Percentiles rank a stretch among this genome's conserved stretches.
phyloP scores from a whole-genome alignment of 306 rosid genomes.

The Castanopsis chinensis region DNA sequence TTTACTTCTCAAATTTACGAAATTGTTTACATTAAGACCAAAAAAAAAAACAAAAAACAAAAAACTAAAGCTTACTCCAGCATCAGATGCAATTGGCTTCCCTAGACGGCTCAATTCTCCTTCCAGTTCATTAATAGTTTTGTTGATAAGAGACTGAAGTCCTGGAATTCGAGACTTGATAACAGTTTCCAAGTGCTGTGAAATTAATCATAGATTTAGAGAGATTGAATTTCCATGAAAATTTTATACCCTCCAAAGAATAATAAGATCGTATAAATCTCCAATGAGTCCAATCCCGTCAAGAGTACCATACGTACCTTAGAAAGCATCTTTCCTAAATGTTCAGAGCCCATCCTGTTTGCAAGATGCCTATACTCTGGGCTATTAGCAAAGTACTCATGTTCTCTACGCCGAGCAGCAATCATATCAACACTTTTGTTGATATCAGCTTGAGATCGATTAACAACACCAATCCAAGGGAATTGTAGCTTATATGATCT shows the following conservation, averaged over 20 bases:
- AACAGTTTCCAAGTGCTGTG: conserved; percentile 85
- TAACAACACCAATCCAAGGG: conserved; percentile 93
- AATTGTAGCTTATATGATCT: conserved; percentile 70
- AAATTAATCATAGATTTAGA: conserved; percentile 10
- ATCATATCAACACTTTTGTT: conserved; percentile 96
- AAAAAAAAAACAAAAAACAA: neutral
- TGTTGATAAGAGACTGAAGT: conserved; percentile 83
- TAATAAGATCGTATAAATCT: no score
- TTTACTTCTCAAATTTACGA: neutral
- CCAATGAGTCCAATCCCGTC: no score
- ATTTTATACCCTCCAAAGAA: no score
- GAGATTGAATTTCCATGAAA: neutral
- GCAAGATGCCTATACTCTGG: conserved; percentile 86
- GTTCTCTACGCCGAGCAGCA: conserved; percentile 91
- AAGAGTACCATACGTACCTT: conserved; percentile 49
- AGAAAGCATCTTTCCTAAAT: conserved; percentile 84
- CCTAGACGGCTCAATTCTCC: conserved; percentile 81
- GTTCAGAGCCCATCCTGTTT: conserved; percentile 92
- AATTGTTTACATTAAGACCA: neutral
- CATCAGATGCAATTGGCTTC: conserved; percentile 81
- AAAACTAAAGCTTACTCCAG: conserved; percentile 64
- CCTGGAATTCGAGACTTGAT: conserved; percentile 93
- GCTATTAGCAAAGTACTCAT: conserved; percentile 69
- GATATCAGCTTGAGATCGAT: conserved; percentile 86
- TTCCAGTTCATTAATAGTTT: conserved; percentile 78